Evolutionary conservation across 2,329 filamentous ascomycete genomes (phyloP), one percentile per base, ranked within the genome.

Genomic region (Trichophyton benhamiae): DNA sequence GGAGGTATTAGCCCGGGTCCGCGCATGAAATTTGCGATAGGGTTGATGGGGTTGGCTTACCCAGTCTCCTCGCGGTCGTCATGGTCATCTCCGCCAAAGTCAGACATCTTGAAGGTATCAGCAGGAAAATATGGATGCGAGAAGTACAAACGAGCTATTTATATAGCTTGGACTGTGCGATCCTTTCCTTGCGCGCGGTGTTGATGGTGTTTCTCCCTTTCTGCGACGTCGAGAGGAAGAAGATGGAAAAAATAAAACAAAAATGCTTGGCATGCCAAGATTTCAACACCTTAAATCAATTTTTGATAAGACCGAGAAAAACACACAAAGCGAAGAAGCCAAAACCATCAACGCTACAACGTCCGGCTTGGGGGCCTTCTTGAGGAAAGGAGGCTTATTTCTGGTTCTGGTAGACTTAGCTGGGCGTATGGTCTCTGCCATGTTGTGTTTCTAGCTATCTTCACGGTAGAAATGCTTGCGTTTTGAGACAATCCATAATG

Each of bases 41-140:
- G 5, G 17, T 48, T 3, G 38, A 58, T 11, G 13, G 15, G 42
- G 20, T 17, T 17, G 33, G 75, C 81, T 78, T 76, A 85, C 82
- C 76, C 80, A 68, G 77, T 80, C 67, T 79, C 82, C 67, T 79
- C 82, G 66, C 78, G 80, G 70, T 84, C 83, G 67, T 87, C 83
- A 66, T 77, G 79, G 70, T 84, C 83, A 67, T 86, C 82, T 69
- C 86, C 83, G 68, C 84, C 86, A 76, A 85, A 86, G 76, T 89
- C 87, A 75, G 87, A 90, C 87, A 90, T 89, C 57, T 63, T 72
- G 69, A 59, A 20, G 13, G 27, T 36, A 36, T 22, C 20, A 48
- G 9, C 9, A 25, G 11, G 25, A 62, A 62, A 57, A n/a, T 59
- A 33, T 58, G 25, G 60, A 60, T 57, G 57, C 20, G 59, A 17